Conservation (phyloP, 2,329 filamentous ascomycete species). For the Tolypocladium tundrense region DNA sequence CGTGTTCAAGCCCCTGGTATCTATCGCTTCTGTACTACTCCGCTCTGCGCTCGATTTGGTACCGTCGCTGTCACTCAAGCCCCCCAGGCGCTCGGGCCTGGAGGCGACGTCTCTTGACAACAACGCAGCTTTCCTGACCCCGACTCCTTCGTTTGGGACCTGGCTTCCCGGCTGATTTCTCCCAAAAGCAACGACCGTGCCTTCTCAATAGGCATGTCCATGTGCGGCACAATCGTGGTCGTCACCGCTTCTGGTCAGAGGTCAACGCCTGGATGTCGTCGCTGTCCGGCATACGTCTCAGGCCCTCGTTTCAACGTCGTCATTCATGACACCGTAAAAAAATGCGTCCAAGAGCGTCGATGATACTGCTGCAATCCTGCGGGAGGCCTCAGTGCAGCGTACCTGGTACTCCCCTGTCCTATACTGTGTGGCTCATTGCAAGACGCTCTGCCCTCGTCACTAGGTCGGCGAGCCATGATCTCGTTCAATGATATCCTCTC, state of each 20-base stretch:
- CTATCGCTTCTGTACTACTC: background rate
- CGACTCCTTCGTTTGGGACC: background rate
- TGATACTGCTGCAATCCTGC: background rate
- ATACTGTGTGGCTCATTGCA: background rate
- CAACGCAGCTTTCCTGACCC: background rate
- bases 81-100: background rate
- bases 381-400: background rate
- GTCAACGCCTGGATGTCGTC: background rate
- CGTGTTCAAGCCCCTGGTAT: background rate
- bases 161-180: background rate
- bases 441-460: background rate
- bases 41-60: background rate
- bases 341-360: background rate
- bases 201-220: background rate
- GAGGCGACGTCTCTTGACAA: background rate
- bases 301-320: background rate
- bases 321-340: background rate
- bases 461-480: slow-evolving; percentile 32
- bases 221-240: background rate
- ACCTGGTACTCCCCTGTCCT: background rate
- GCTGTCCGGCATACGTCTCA: background rate
- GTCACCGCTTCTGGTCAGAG: background rate
- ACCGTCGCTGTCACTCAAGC: background rate
- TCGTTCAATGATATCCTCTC: slow-evolving; percentile 69
- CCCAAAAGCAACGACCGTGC: background rate